Evolutionary conservation across 208 protist species (phyloP).

Genomic region (Wallacemonas sp.): DNA sequence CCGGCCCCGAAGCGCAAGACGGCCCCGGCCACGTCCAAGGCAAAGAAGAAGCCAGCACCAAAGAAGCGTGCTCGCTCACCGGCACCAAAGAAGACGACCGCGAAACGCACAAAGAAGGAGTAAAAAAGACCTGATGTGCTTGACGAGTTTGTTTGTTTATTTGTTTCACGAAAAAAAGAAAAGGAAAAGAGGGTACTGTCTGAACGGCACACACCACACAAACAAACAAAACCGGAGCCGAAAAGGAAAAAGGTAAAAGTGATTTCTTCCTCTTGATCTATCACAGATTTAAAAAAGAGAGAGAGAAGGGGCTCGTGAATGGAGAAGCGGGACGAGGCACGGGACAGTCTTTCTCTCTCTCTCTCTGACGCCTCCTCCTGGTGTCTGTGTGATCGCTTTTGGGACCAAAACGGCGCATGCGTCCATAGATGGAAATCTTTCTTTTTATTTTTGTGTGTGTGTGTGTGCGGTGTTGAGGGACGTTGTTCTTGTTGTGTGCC

Average conservation of each 20-base stretch:
- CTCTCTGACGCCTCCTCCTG: neutral
- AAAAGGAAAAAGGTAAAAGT: no score
- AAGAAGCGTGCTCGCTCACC: constrained; percentile 31
- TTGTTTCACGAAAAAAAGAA: neutral
- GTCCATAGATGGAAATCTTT: no score
- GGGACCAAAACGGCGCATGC: no score
- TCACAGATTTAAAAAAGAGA: no score
- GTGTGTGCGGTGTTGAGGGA: no score
- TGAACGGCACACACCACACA: neutral
- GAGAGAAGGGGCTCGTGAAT: no score
- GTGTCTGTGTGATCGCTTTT: neutral
- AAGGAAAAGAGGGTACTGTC: no score
- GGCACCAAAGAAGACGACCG: constrained; percentile 26
- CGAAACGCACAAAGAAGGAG: constrained; percentile 62
- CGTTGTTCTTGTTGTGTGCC: no score
- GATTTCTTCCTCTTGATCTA: no score
- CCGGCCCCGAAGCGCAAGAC: constrained; percentile 18
- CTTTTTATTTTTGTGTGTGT: no score
- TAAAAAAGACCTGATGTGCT: constrained; percentile 1
- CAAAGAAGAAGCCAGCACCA: constrained; percentile 8
- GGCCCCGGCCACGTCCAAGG: constrained; percentile 1
- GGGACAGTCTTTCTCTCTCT: no score
- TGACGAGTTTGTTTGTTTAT: constrained; percentile 8
- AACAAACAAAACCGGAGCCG: neutral
- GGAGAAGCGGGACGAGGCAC: no score